Evolutionary conservation across 805 yeast genomes (phyloP).

Genomic region (Yarrowia bubula): DNA sequence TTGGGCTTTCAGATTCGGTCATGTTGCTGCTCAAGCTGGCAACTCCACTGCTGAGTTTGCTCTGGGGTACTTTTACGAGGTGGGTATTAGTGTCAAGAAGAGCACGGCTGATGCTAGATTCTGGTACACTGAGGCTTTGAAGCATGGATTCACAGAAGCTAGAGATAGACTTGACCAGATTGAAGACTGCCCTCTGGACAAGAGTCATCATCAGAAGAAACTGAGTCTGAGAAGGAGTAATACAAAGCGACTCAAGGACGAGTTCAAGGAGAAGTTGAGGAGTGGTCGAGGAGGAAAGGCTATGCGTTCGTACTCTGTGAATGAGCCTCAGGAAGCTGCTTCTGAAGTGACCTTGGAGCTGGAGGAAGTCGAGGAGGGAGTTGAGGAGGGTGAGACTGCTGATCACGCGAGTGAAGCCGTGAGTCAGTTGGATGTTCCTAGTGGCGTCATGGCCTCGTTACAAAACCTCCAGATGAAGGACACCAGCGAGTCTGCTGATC

Average conservation of each 20-base stretch:
- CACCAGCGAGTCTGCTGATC: not conserved
- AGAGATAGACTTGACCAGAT: constrained; percentile 34
- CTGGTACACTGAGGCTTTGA: constrained; percentile 55
- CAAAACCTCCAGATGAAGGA: constrained; percentile 9
- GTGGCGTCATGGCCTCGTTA: not conserved
- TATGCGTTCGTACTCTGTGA: not conserved
- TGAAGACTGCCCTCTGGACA: constrained; percentile 14
- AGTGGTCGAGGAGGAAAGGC: not conserved
- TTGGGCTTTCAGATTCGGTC: constrained; percentile 68
- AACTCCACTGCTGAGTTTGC: constrained; percentile 65
- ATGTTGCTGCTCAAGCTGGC: constrained; percentile 59
- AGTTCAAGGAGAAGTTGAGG: constrained; percentile 17
- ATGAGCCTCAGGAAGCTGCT: not conserved
- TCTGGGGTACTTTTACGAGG: constrained; percentile 64
- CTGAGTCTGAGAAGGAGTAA: not conserved
- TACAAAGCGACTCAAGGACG: constrained; percentile 8
- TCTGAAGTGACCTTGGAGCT: not conserved
- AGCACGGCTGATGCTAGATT: constrained; percentile 47
- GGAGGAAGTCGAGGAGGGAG: constrained; percentile 1
- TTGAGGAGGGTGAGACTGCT: not conserved
- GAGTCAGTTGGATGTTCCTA: not conserved
- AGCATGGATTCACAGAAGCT: constrained; percentile 47
- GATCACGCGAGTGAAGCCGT: not conserved
- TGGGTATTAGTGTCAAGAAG: constrained; percentile 56
- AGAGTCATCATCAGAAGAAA: constrained; percentile 7